A percentile compares a stretch with the other conserved stretches of the same genome.
phyloP scores from a whole-genome alignment of 2,329 filamentous ascomycete genomes.

The Cladorrhinum sp. region DNA sequence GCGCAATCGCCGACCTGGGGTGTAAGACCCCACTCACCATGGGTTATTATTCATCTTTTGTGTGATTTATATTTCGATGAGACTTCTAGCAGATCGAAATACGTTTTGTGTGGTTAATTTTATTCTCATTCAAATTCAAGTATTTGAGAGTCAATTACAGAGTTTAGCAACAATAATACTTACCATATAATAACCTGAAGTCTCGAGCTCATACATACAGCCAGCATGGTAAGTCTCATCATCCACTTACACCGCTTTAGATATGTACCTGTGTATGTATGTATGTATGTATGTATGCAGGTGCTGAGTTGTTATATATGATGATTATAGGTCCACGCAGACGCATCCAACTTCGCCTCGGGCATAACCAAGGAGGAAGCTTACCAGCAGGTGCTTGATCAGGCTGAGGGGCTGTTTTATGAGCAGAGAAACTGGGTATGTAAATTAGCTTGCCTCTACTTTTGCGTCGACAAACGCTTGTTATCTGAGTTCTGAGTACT shows the following conservation, averaged over 20 bases:
- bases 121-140: no score
- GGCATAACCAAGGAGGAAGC: constrained; percentile 68
- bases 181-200: no score
- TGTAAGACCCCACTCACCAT: not conserved
- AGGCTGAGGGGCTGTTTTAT: constrained; percentile 66
- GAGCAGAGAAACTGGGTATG: constrained; percentile 78
- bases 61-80: not conserved
- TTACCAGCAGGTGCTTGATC: constrained; percentile 69
- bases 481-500: no score
- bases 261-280: no score
- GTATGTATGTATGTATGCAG: not conserved
- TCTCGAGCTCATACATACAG: no score
- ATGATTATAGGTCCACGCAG: constrained; percentile 75
- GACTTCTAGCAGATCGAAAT: not conserved
- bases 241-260: no score
- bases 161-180: no score
- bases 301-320: no score
- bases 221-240: no score
- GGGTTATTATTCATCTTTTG: not conserved
- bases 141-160: no score
- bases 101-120: no score
- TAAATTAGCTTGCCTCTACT: not conserved
- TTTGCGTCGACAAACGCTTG: no score
- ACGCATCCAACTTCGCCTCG: constrained; percentile 68
- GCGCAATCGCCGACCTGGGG: not conserved